A percentile compares a stretch with the other conserved stretches of the same genome.
Conservation (phyloP, 108 stramenopile genomes). For the Bacterosira constricta region DNA sequence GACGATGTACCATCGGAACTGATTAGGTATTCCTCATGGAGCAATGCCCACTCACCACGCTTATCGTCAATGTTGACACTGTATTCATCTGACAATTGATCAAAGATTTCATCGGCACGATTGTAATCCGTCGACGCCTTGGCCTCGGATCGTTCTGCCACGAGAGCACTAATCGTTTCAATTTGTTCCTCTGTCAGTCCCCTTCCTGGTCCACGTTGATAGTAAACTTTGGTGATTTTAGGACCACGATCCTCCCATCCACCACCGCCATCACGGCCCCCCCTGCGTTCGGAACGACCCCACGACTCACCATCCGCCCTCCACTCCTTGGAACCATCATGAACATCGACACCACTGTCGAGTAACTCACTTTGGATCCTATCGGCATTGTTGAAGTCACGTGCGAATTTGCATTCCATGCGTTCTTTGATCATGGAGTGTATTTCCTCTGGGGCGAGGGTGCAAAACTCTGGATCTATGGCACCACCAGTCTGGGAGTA, state of each 20-base stretch:
- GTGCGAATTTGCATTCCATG: constrained; percentile 53
- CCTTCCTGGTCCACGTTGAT: constrained; percentile 30
- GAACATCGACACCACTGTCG: constrained; percentile 51
- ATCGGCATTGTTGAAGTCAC: constrained; percentile 65
- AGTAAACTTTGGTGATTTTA: constrained; percentile 24
- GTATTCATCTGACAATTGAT: constrained; percentile 29
- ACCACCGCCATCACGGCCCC: background rate
- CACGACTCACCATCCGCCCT: constrained; percentile 49
- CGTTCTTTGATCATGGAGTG: constrained; percentile 56
- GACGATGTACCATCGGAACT: constrained; percentile 28
- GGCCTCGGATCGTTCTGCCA: constrained; percentile 40
- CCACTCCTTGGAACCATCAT: constrained; percentile 72
- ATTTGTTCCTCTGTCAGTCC: constrained; percentile 35
- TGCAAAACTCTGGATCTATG: constrained; percentile 15
- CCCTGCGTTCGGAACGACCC: background rate
- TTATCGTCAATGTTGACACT: constrained; percentile 56
- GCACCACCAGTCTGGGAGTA: constrained; percentile 58
- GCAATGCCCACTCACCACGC: constrained; percentile 32
- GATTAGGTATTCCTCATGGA: constrained; percentile 38
- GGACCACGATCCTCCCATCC: constrained; percentile 12
- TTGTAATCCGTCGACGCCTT: constrained; percentile 43
- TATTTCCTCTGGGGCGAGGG: constrained; percentile 53
- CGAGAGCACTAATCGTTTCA: constrained; percentile 21
- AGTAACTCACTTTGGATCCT: constrained; percentile 53
- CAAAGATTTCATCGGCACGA: constrained; percentile 55